phyloP scores from a whole-genome alignment of 768 basidiomycete genomes.

The Atractiella rhizophila region DNA sequence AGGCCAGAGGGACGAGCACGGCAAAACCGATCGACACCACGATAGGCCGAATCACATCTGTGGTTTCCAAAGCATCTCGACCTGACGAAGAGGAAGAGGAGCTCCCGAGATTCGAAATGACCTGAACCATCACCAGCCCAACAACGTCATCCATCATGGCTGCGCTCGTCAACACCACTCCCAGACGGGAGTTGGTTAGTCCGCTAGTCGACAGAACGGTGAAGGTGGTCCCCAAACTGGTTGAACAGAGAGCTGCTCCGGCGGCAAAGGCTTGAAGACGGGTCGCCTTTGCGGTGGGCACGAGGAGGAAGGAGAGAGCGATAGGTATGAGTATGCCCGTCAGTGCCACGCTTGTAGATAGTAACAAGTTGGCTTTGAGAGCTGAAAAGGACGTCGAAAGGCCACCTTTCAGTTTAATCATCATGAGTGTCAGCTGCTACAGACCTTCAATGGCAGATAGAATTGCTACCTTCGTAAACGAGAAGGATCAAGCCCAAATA shows the following conservation, averaged over 20 bases:
- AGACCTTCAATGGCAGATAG: background rate
- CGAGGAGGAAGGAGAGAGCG: constrained; percentile 23
- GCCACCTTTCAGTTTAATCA: constrained; percentile 27
- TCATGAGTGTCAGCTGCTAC: background rate
- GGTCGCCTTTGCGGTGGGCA: constrained; percentile 30
- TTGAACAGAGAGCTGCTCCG: constrained; percentile 37
- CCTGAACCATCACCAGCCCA: constrained; percentile 34
- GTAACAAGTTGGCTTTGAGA: constrained; percentile 27
- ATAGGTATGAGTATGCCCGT: constrained; percentile 27
- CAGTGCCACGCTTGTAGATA: constrained; percentile 30
- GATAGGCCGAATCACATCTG: too few species aligned
- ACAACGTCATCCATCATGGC: constrained; percentile 42
- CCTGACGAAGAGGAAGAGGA: too few species aligned
- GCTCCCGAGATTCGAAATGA: constrained; percentile 24
- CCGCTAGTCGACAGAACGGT: constrained; percentile 27
- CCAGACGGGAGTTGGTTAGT: constrained; percentile 29
- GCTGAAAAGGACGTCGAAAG: constrained; percentile 29
- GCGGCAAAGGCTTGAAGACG: constrained; percentile 33
- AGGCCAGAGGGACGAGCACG: too few species aligned
- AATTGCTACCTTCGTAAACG: constrained; percentile 28
- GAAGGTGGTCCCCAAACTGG: constrained; percentile 43
- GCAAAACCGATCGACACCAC: too few species aligned
- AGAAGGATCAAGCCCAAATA: constrained; percentile 30
- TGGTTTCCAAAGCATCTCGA: too few species aligned
- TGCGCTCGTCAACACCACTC: constrained; percentile 35